Percentiles rank a stretch among this genome's conserved stretches.
Evolutionary conservation across 2,329 filamentous ascomycete genomes (phyloP).

Genomic region (Cladosporium colombiae): DNA sequence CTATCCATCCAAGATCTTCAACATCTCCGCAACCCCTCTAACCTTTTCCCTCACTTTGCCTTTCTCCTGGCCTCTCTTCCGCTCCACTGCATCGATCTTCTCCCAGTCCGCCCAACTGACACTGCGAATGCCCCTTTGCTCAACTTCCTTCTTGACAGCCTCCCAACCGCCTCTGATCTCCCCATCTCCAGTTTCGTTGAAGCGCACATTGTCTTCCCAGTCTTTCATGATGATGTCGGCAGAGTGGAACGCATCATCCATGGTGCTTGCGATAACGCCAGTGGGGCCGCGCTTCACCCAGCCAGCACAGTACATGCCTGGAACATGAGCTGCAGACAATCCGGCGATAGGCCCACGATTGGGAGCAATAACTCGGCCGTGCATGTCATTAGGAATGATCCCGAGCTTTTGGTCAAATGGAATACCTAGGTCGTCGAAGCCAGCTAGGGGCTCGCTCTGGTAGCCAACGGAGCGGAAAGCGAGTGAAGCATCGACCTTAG

Average conservation of each 20-base stretch:
- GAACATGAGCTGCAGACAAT: constrained; percentile 53
- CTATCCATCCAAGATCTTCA: constrained; percentile 46
- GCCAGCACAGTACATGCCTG: constrained; percentile 86
- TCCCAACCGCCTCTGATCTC: constrained; percentile 69
- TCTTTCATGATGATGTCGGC: constrained; percentile 82
- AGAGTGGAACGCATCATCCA: constrained; percentile 90
- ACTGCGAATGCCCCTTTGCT: constrained; percentile 57
- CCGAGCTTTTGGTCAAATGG: constrained; percentile 75
- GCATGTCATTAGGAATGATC: constrained; percentile 77
- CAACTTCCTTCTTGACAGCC: constrained; percentile 64
- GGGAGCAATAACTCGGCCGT: constrained; percentile 66
- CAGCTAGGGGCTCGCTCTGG: constrained; percentile 74
- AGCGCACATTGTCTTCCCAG: constrained; percentile 57
- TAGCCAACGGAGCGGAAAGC: constrained; percentile 97
- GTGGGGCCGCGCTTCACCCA: constrained; percentile 97
- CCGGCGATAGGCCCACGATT: constrained; percentile 42
- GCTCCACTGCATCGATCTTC: constrained; percentile 79
- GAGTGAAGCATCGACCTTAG: constrained; percentile 61
- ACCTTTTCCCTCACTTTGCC: constrained; percentile 80
- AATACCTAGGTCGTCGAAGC: constrained; percentile 71
- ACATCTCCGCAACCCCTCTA: constrained; percentile 58
- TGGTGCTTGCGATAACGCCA: constrained; percentile 92
- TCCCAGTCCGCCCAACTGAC: constrained; percentile 87
- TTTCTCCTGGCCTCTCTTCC: constrained; percentile 59
- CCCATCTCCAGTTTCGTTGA: constrained; percentile 42